Conservation (phyloP, 2,329 filamentous ascomycete species). For the Hypoxylon sp. region DNA sequence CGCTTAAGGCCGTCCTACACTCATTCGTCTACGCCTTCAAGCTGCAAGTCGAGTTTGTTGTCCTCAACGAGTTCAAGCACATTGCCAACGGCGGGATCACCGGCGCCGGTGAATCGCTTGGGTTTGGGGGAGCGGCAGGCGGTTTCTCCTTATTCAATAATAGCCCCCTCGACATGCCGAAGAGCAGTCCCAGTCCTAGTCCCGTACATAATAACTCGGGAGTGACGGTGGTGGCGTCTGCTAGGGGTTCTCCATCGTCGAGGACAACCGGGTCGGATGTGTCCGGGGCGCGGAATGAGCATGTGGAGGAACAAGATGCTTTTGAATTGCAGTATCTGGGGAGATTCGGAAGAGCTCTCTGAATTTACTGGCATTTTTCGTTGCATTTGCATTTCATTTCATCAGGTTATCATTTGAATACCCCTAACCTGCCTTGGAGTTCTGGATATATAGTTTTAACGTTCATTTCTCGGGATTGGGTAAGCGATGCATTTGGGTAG, state of each 20-base stretch:
- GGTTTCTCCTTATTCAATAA: constrained; percentile 11
- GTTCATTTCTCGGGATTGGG: background rate
- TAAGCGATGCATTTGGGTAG: constrained; percentile 7
- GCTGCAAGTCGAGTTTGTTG: constrained; percentile 39
- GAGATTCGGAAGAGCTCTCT: constrained; percentile 38
- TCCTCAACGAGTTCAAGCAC: constrained; percentile 38
- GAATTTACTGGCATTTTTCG: constrained; percentile 6
- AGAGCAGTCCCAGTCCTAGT: background rate
- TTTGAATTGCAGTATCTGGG: constrained; percentile 41
- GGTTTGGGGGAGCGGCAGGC: background rate
- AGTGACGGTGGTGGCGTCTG: constrained; percentile 26
- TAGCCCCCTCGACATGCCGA: constrained; percentile 24
- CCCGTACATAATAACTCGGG: constrained; percentile 26
- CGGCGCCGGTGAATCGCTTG: constrained; percentile 6
- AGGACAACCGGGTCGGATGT: constrained; percentile 7
- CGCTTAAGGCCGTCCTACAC: constrained; percentile 38
- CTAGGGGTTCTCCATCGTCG: constrained; percentile 17
- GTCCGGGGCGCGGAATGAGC: constrained; percentile 3
- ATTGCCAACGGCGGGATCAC: constrained; percentile 35
- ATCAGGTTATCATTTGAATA: background rate
- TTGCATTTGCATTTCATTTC: background rate
- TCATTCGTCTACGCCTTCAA: constrained; percentile 40
- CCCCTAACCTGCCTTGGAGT: constrained; percentile 2
- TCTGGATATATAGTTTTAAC: background rate
- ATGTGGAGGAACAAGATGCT: constrained; percentile 34